Base-by-base conservation (phyloP, 192 early-diverging fungal genomes). In the Podila minutissima region DNA sequence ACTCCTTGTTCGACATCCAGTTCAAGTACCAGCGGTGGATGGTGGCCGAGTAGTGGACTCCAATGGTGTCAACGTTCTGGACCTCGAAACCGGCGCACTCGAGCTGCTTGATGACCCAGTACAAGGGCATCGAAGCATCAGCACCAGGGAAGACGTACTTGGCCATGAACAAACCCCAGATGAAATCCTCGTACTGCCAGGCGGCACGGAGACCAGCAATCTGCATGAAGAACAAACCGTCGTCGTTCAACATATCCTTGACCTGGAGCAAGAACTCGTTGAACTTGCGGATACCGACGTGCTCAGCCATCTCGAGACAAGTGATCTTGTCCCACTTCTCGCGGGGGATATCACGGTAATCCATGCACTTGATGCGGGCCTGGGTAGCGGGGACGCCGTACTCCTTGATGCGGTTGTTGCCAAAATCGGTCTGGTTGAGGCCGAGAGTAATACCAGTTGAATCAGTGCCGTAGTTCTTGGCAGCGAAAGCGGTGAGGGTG, bases 261-360 rank as follows among this genome's bases (percentile, higher is more conserved):
- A 99, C 94, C 87, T 99, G 95, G 31, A 86, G 76, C 81, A 99
- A 86, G 84, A 98, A 99, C 64, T 92, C 90, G 59, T 92, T 89
- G 91, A 94, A 99, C 77, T 93, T 91, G 82, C 94, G 90, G 67
- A 99, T 89, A 72, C 98, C 98, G 46, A 99, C 98, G 85, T 99
- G 98, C 88, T 99, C 98, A 74, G 98, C 96, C 98, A 99, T 99
- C 82, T 98, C 98, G 67, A 99, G 91, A 83, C 97, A 97, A 41
- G 96, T 95, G 78, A 99, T 98, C 86, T 96, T 95, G 91, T 99
- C 87, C 89, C 90, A 99, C 83, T 96, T 97, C 70, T 94, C 87
- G 74, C 87, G 85, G 46, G 98, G 95, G 70, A 97, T 97, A 82
- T 99, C 97, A 87, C 97, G 95, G 92, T 99, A 99, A 84, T 99